phyloP scores from a whole-genome alignment of 2,329 filamentous ascomycete genomes.

The Helotiales sp. region DNA sequence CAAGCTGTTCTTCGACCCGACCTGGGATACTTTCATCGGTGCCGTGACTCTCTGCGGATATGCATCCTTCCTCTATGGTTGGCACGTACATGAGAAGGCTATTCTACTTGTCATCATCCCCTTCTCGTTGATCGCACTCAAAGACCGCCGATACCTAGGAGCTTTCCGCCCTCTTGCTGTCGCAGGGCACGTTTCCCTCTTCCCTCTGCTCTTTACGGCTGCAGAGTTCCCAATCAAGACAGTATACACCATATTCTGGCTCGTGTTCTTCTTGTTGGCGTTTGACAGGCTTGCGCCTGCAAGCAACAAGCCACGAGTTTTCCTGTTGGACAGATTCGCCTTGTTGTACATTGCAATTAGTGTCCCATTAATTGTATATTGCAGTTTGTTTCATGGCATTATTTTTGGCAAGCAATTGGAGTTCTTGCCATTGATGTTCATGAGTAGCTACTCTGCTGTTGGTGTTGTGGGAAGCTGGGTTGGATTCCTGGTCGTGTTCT shows the following conservation, averaged over 20 bases:
- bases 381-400: slow-evolving; percentile 79
- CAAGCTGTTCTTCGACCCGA: slow-evolving; percentile 78
- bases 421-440: slow-evolving; percentile 96
- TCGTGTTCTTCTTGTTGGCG: slow-evolving; percentile 78
- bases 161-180: slow-evolving; percentile 92
- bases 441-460: slow-evolving; percentile 87
- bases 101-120: slow-evolving; percentile 92
- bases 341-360: slow-evolving; percentile 86
- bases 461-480: slow-evolving; percentile 97
- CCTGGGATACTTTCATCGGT: slow-evolving; percentile 87
- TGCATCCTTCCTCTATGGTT: slow-evolving; percentile 94
- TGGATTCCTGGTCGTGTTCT: slow-evolving; percentile 91
- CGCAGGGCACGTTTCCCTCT: slow-evolving; percentile 91
- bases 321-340: slow-evolving; percentile 87
- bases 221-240: slow-evolving; percentile 94
- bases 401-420: slow-evolving; percentile 81
- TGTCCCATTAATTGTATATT: slow-evolving; percentile 87
- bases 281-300: slow-evolving; percentile 90
- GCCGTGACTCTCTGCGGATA: slow-evolving; percentile 92
- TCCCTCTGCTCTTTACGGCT: slow-evolving; percentile 88
- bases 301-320: slow-evolving; percentile 75
- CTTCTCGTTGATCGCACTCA: slow-evolving; percentile 88
- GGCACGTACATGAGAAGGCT: slow-evolving; percentile 98
- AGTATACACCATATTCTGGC: slow-evolving; percentile 89
- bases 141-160: slow-evolving; percentile 84